Evolutionary conservation across 2,329 filamentous ascomycete species (phyloP).

Genomic region (Decorospora gaudefroyi): DNA sequence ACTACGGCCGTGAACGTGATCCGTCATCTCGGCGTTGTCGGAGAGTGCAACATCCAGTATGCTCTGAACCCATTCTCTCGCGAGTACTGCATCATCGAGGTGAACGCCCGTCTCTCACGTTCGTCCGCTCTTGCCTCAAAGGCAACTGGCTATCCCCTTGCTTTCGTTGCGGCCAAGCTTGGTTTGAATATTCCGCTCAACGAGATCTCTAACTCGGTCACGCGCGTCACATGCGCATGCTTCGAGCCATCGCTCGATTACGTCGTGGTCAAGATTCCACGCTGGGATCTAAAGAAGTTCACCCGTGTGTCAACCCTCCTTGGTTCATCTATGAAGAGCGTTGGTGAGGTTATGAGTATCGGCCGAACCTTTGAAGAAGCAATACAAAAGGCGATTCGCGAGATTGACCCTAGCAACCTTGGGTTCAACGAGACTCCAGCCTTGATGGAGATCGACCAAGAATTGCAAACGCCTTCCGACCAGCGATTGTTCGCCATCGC

Average conservation of each 20-base stretch:
- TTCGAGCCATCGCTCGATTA: constrained; percentile 99
- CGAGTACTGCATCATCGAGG: constrained; percentile 99
- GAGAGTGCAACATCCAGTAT: constrained; percentile 99
- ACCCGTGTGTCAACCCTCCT: constrained; percentile 93
- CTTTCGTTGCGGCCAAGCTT: constrained; percentile 95
- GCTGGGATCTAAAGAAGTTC: constrained; percentile 99
- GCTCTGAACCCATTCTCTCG: constrained; percentile 91
- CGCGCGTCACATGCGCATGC: constrained; percentile 92
- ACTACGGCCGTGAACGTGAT: constrained; percentile 98
- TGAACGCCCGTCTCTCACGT: constrained; percentile 93
- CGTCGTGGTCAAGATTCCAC: constrained; percentile 96
- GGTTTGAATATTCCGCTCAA: constrained; percentile 93
- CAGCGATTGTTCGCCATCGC: constrained; percentile 97
- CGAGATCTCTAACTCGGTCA: constrained; percentile 95
- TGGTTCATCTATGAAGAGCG: constrained; percentile 99
- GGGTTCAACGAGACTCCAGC: constrained; percentile 85
- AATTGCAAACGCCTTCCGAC: constrained; percentile 95
- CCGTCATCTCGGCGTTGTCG: constrained; percentile 92
- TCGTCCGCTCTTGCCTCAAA: constrained; percentile 96
- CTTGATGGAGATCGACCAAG: constrained; percentile 93
- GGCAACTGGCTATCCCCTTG: constrained; percentile 92
- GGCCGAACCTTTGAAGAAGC: constrained; percentile 96
- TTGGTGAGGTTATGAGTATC: constrained; percentile 98
- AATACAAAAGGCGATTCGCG: constrained; percentile 95
- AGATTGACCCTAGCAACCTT: constrained; percentile 92